Conservation (phyloP, 2,329 filamentous ascomycete species). For the Xylariales sp. region DNA sequence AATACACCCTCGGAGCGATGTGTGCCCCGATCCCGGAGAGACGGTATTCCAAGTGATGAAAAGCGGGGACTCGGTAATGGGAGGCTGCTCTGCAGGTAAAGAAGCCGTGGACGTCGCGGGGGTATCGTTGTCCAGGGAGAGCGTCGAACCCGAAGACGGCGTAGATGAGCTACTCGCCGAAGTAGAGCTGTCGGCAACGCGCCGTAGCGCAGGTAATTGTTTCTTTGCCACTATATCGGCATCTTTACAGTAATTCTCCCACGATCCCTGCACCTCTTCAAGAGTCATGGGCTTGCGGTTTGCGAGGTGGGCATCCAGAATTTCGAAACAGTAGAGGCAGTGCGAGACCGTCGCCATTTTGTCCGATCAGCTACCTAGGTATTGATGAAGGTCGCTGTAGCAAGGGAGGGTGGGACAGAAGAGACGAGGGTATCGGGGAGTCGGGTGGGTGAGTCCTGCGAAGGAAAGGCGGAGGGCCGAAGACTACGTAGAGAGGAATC, state of each 20-base stretch:
- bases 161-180: constrained; percentile 47
- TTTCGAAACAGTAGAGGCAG: constrained; percentile 94
- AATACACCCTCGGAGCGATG: constrained; percentile 89
- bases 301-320: constrained; percentile 79
- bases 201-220: constrained; percentile 46
- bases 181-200: constrained; percentile 43
- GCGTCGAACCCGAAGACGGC: constrained; percentile 47
- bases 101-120: constrained; percentile 59
- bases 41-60: constrained; percentile 96
- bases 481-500: not conserved
- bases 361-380: not conserved
- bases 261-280: constrained; percentile 75
- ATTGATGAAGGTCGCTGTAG: not conserved
- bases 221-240: constrained; percentile 45
- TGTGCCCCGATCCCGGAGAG: constrained; percentile 64
- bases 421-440: not conserved
- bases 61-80: constrained; percentile 72
- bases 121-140: constrained; percentile 55
- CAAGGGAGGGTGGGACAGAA: not conserved
- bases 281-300: constrained; percentile 75
- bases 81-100: constrained; percentile 48
- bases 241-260: constrained; percentile 54
- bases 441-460: not conserved
- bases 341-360: constrained; percentile 88
- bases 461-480: not conserved